Evolutionary conservation across 2,329 filamentous ascomycete species (phyloP).

Genomic region (Paraphaeosphaeria minitans): DNA sequence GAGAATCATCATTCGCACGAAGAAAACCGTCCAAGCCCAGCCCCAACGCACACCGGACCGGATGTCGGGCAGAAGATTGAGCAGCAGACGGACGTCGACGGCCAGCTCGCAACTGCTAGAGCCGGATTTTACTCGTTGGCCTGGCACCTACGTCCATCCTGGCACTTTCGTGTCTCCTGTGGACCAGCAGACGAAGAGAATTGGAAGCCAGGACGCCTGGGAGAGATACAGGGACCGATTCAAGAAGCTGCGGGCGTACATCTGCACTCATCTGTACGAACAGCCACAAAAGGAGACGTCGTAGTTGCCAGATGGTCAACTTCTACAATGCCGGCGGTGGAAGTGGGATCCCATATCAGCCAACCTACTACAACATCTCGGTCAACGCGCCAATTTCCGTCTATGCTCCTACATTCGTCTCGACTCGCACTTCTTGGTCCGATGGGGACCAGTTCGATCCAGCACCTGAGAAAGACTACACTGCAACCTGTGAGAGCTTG

Average conservation of each 20-base stretch:
- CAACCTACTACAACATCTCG: conserved; percentile 3
- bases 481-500: neutral
- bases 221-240: conserved; percentile 23
- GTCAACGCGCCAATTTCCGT: neutral
- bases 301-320: neutral
- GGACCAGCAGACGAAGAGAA: neutral
- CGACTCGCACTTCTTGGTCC: neutral
- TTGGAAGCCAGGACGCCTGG: conserved; percentile 24
- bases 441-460: neutral
- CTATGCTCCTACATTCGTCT: conserved; percentile 7
- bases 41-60: neutral
- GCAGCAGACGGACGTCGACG: conserved; percentile 2
- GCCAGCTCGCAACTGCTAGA: neutral
- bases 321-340: neutral
- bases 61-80: conserved; percentile 4
- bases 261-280: conserved; percentile 4
- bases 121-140: conserved; percentile 26
- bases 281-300: neutral
- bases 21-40: neutral
- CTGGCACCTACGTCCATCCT: conserved; percentile 31
- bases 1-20: neutral
- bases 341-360: neutral
- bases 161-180: conserved; percentile 24
- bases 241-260: conserved; percentile 16
- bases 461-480: neutral